A percentile compares a stretch with the other conserved stretches of the same genome.
These are phyloP conservation scores for Begonia masoniana DNA, from an alignment of 306 rosid species.

Conservation along the genomic window DNA sequence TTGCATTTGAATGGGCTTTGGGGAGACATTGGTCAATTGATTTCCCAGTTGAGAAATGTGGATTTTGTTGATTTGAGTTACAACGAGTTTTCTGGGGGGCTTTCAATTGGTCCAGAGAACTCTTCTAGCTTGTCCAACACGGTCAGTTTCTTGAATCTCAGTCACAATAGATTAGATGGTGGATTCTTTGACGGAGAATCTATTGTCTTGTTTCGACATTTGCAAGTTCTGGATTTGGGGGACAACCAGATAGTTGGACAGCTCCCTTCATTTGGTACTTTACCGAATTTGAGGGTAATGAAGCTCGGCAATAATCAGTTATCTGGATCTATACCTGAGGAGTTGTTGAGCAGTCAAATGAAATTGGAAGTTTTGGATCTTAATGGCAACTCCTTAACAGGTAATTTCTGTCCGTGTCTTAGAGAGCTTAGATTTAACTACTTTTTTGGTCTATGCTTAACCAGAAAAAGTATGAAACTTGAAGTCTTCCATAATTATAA, in stretches of 20 bases:
- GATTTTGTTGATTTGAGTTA: slow-evolving; percentile 67
- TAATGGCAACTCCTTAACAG: slow-evolving; percentile 68
- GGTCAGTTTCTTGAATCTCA: slow-evolving; percentile 36
- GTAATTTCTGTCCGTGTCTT: slow-evolving; percentile 17
- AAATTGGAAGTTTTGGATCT: slow-evolving; percentile 67
- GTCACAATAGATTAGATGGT: slow-evolving; percentile 47
- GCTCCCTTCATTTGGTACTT: slow-evolving; percentile 54
- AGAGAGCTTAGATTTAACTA: no score
- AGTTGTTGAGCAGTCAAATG: slow-evolving; percentile 40
- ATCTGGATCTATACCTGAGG: slow-evolving; percentile 47
- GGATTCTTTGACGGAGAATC: slow-evolving; percentile 40
- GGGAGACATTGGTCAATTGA: slow-evolving; percentile 45
- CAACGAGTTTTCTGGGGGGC: slow-evolving; percentile 54
- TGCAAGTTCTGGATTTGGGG: slow-evolving; percentile 66
- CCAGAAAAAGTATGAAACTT: no score
- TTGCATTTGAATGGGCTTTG: slow-evolving; percentile 52
- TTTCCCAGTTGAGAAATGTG: slow-evolving; percentile 42
- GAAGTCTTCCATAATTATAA: no score
- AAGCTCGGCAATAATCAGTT: slow-evolving; percentile 44
- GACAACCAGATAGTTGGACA: slow-evolving; percentile 48
- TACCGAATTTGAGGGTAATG: slow-evolving; percentile 45
- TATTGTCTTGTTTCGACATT: slow-evolving; percentile 38
- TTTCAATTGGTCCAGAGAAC: slow-evolving; percentile 28
- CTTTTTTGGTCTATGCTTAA: no score
- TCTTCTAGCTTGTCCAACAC: slow-evolving; percentile 65